These are phyloP conservation scores for Cyanodermella asteris DNA, from an alignment of 2,329 filamentous ascomycete species.

Conservation along the genomic window DNA sequence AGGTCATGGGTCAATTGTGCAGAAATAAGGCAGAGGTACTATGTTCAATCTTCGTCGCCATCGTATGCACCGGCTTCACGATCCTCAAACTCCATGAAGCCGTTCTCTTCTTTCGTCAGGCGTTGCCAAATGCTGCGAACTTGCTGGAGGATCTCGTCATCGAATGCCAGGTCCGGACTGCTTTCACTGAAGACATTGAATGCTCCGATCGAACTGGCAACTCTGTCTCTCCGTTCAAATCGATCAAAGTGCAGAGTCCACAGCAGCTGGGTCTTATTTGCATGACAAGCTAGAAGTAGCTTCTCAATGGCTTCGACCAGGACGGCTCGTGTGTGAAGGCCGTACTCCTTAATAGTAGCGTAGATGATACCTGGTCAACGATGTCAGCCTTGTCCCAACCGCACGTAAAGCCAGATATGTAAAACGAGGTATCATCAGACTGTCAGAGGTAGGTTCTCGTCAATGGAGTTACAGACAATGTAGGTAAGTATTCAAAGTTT, in stretches of 20 bases:
- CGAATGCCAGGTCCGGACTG: constrained; percentile 46
- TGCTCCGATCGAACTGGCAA: constrained; percentile 7
- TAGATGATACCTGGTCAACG: constrained; percentile 33
- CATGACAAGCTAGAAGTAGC: constrained; percentile 19
- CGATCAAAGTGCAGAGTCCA: constrained; percentile 26
- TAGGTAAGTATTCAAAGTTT: constrained; percentile 93
- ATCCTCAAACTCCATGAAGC: constrained; percentile 63
- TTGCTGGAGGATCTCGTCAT: constrained; percentile 44
- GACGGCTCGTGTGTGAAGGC: constrained; percentile 20
- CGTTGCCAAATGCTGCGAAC: constrained; percentile 51
- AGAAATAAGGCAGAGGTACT: too few species aligned
- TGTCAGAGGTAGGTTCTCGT: constrained; percentile 75
- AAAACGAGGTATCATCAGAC: constrained; percentile 39
- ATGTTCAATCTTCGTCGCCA: constrained; percentile 33
- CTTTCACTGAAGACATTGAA: constrained; percentile 28
- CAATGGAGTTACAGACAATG: constrained; percentile 94
- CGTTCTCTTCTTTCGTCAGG: constrained; percentile 30
- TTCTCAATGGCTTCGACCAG: constrained; percentile 16
- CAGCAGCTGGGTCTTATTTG: constrained; percentile 19
- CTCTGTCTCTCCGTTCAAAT: not conserved
- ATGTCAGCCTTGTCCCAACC: constrained; percentile 14
- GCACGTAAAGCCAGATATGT: constrained; percentile 7
- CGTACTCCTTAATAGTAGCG: constrained; percentile 21
- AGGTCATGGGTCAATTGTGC: too few species aligned
- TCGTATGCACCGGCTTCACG: constrained; percentile 41